These are phyloP conservation scores for Aspergillus wentii DNA, from an alignment of 495 filamentous ascomycete species.

Conservation along the genomic window DNA sequence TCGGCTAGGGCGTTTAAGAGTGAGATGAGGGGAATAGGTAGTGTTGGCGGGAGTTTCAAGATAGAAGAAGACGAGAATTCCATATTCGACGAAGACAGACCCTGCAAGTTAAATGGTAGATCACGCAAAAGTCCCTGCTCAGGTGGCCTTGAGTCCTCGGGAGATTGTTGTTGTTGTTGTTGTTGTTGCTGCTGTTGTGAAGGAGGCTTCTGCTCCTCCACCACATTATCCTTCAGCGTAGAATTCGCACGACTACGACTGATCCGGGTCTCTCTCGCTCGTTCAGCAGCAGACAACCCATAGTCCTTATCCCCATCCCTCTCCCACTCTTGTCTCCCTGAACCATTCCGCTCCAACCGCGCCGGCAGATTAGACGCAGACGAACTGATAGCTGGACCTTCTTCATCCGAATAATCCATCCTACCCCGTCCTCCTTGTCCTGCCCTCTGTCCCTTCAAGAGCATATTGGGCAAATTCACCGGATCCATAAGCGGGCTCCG, in stretches of 20 bases:
- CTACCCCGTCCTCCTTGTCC: slow-evolving; percentile 14
- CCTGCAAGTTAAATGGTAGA: slow-evolving; percentile 91
- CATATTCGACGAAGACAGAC: slow-evolving; percentile 79
- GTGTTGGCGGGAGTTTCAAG: slow-evolving; percentile 67
- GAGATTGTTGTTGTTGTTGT: slow-evolving; percentile 23
- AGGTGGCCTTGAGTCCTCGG: slow-evolving; percentile 11
- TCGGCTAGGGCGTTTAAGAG: slow-evolving; percentile 88
- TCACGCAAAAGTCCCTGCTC: slow-evolving; percentile 82
- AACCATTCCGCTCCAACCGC: slow-evolving; percentile 22
- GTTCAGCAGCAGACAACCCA: slow-evolving; percentile 9
- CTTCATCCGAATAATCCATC: slow-evolving; percentile 34
- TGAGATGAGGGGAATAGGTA: slow-evolving; percentile 82
- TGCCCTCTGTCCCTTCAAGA: slow-evolving; percentile 22
- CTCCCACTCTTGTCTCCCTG: slow-evolving; percentile 21
- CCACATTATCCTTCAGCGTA: slow-evolving; percentile 8
- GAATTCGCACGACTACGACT: slow-evolving; percentile 16
- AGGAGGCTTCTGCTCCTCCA: slow-evolving; percentile 10
- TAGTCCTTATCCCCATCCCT: slow-evolving; percentile 10
- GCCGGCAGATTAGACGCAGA: slow-evolving; percentile 38
- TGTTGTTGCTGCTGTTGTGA: slow-evolving; percentile 12
- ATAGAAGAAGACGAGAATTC: slow-evolving; percentile 62
- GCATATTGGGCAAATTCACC: slow-evolving; percentile 30
- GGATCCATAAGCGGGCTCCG: slow-evolving; percentile 38
- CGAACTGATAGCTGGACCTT: slow-evolving; percentile 40
- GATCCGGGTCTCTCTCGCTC: slow-evolving; percentile 6